Evolutionary conservation across 192 early-diverging fungal genomes (phyloP).

Genomic region (Backusella sp.): DNA sequence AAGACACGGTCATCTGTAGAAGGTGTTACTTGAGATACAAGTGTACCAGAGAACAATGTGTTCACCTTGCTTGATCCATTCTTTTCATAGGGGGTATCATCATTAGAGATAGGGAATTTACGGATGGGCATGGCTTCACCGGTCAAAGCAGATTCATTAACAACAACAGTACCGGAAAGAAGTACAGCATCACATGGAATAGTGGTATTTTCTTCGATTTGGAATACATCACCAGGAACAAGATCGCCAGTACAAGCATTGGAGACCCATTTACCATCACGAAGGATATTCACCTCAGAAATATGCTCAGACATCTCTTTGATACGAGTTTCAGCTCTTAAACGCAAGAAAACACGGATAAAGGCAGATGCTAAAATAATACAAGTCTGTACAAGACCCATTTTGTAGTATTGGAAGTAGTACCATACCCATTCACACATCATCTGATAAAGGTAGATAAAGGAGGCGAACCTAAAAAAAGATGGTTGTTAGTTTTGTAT

Average conservation of each 20-base stretch:
- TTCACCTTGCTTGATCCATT: conserved; percentile 46
- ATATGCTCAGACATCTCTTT: conserved; percentile 56
- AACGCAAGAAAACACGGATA: conserved; percentile 53
- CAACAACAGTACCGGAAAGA: conserved; percentile 67
- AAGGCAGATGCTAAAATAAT: conserved; percentile 58
- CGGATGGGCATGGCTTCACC: conserved; percentile 80
- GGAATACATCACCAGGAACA: conserved; percentile 69
- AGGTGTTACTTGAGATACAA: conserved; percentile 54
- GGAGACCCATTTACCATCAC: conserved; percentile 58
- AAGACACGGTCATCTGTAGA: conserved; percentile 34
- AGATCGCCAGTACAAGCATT: conserved; percentile 52
- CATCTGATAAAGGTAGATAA: conserved; percentile 62
- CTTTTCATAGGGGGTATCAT: conserved; percentile 39
- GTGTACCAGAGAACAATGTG: conserved; percentile 67
- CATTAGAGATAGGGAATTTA: conserved; percentile 65
- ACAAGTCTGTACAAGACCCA: conserved; percentile 56
- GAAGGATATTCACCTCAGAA: conserved; percentile 44
- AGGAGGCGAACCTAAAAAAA: conserved; percentile 39
- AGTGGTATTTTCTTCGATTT: conserved; percentile 40
- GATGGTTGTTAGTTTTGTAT: conserved; percentile 29
- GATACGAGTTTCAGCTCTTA: conserved; percentile 52
- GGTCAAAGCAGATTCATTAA: conserved; percentile 75
- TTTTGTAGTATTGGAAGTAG: conserved; percentile 62
- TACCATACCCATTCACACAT: conserved; percentile 71
- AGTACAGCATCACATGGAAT: conserved; percentile 70